Conservation (phyloP, 331 rosid genomes). For the Malus hybrid region DNA sequence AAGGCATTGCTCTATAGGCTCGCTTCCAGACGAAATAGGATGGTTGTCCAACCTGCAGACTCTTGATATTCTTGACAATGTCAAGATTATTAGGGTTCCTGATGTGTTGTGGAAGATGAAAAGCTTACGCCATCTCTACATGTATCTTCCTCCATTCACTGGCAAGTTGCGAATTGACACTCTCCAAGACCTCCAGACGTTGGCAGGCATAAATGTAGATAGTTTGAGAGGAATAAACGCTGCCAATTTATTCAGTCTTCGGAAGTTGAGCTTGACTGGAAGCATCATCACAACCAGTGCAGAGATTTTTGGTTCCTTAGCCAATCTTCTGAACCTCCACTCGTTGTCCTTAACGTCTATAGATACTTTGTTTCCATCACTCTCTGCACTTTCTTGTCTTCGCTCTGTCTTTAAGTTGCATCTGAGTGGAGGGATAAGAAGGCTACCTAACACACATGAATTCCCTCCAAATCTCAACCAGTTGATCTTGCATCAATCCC, state of each 20-base stretch:
- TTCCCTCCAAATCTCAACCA: slow-evolving; percentile 8
- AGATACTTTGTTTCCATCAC: neutral
- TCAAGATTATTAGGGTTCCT: neutral
- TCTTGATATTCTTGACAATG: neutral
- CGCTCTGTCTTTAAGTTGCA: neutral
- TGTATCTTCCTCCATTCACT: neutral
- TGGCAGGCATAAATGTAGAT: neutral
- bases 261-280: slow-evolving; percentile 5
- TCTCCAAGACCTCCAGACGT: neutral
- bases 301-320: neutral
- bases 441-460: neutral
- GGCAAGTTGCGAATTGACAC: neutral
- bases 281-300: neutral
- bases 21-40: neutral
- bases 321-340: neutral
- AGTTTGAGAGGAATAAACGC: neutral
- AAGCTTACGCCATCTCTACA: slow-evolving; percentile 1
- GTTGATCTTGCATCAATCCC: neutral
- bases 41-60: neutral
- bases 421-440: neutral
- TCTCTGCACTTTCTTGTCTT: neutral
- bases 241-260: neutral
- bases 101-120: slow-evolving; percentile 3
- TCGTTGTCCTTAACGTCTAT: neutral
- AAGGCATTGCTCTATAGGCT: neutral